phyloP scores from a whole-genome alignment of 176 grass and related monocot species.

The Ensete glaucum region DNA sequence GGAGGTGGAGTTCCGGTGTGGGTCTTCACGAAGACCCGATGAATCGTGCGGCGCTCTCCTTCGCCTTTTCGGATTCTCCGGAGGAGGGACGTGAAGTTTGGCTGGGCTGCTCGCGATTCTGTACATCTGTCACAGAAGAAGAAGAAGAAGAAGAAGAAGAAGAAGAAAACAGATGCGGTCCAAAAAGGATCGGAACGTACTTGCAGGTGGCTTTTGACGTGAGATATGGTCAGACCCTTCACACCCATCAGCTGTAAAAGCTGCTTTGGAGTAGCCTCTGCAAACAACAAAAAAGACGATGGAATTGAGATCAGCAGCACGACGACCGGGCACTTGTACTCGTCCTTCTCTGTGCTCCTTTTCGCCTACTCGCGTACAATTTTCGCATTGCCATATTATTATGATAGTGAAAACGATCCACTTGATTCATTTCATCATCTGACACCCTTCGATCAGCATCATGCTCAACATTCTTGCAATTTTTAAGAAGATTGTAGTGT shows the following conservation, averaged over 20 bases:
- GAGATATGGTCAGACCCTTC: conserved; percentile 68
- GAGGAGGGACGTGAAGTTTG: not conserved
- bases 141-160: too few species aligned
- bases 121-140: not conserved
- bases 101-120: not conserved
- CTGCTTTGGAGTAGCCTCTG: conserved; percentile 83
- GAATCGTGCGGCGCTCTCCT: not conserved
- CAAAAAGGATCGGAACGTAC: conserved; percentile 7
- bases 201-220: conserved; percentile 97
- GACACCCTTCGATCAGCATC: too few species aligned
- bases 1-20: too few species aligned
- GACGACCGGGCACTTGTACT: not conserved
- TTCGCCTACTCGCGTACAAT: too few species aligned
- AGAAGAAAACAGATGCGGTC: not conserved
- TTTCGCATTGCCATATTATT: too few species aligned
- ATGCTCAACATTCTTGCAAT: too few species aligned
- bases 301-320: not conserved
- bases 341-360: too few species aligned
- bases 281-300: not conserved
- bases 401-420: too few species aligned
- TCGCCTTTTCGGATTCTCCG: not conserved
- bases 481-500: too few species aligned
- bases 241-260: conserved; percentile 65
- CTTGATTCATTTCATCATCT: too few species aligned
- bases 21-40: too few species aligned